Evolutionary conservation across 2,329 filamentous ascomycete species (phyloP), one percentile per base, ranked within the genome.

Genomic region (Tolypocladium endophyticum): DNA sequence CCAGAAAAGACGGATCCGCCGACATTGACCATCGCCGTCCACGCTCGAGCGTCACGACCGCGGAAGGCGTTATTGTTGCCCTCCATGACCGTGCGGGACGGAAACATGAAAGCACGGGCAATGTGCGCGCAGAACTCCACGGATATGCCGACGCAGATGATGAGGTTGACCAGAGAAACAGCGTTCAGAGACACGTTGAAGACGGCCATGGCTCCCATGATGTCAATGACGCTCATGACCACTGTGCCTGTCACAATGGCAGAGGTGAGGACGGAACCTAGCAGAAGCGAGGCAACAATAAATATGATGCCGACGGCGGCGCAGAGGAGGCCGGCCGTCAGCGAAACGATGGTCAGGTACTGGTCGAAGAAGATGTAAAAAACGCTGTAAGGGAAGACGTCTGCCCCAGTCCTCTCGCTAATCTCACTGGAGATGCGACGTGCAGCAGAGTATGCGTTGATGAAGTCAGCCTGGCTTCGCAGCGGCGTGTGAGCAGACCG

Each of bases 321-420:
- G 47, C 88, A 88, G 36, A 99, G 82, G 1, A 99, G 83, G 0
- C 87, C 85, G 0, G 83, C 87, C 0, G 93, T 92, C 4, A 97
- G 81, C 14, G 82, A 81, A 25, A 96, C 85, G 62, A 99, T 97
- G 60, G 84, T 84, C 7, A 90, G 83, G 70, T 99, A 99, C 72
- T 97, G 94, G 71, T 99, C 94, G 72, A 99, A 99, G 82, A 97
- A 99, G 72, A 99, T 92, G 77, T 99, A 99, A 73, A 96, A 96
- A 62, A 97, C 87, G 66, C 90, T 95, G 77, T 99, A 99, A 0
- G 94, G 91, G 80, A 99, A 99, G 3, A 99, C 87, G 30, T 94
- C 87, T 28, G 90, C 85, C 6, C 86, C 83, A 5, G 92, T 92
- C 57, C 82, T 80, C 58, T 82, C 74, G 18, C 82, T 87, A 57